Conservation (phyloP, 192 early-diverging fungal genomes). For the Coemansia asiatica region DNA sequence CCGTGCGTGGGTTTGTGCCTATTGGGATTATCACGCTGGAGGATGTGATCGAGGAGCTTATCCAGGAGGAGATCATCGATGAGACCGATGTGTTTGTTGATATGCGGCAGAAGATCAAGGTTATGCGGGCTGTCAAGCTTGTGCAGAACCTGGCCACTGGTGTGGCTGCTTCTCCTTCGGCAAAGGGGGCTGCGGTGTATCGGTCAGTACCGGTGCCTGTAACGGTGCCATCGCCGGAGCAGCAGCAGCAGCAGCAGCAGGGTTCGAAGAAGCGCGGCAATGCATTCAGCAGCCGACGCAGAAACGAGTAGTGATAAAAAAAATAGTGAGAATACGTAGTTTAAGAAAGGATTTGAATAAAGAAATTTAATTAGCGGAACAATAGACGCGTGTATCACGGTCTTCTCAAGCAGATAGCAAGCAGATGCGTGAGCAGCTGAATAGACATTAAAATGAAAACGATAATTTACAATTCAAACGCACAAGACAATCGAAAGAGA, state of each 20-base stretch:
- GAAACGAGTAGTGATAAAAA: constrained; percentile 15
- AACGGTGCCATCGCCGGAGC: not conserved
- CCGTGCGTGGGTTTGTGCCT: constrained; percentile 47
- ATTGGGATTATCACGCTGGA: constrained; percentile 80
- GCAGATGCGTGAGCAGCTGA: not conserved
- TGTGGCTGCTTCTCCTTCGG: not conserved
- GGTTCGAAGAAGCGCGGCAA: constrained; percentile 13
- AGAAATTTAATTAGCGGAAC: not conserved
- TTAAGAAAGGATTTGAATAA: not conserved
- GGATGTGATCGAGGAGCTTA: constrained; percentile 82
- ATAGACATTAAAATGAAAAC: too few relatives aligned
- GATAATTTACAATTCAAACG: too few relatives aligned
- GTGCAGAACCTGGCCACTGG: constrained; percentile 18
- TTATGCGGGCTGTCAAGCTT: constrained; percentile 45
- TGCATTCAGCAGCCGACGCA: constrained; percentile 28
- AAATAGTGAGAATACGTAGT: too few relatives aligned
- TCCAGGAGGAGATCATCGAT: constrained; percentile 82
- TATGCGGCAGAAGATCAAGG: constrained; percentile 47
- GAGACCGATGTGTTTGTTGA: constrained; percentile 73
- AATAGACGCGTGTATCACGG: not conserved
- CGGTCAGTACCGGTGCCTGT: not conserved
- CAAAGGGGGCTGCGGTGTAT: not conserved
- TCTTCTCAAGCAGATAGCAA: not conserved
- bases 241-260: not conserved
- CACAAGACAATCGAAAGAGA: too few relatives aligned